Conservation (phyloP, 495 filamentous ascomycete species). For the Amorphotheca resinae region DNA sequence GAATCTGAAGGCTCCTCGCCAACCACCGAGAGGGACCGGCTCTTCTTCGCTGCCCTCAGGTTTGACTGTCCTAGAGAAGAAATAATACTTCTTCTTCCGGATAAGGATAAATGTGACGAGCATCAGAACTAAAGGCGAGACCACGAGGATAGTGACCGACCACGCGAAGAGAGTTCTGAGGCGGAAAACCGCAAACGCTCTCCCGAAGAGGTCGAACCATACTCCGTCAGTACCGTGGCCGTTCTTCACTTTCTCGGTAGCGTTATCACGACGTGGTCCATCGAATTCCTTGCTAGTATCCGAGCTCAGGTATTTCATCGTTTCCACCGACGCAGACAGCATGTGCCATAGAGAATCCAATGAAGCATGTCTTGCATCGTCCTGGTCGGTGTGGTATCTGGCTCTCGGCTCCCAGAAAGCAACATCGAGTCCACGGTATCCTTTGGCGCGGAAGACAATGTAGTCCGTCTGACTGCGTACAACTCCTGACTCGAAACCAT, state of each 20-base stretch:
- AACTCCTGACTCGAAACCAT: conserved; percentile 69
- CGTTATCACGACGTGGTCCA: conserved; percentile 42
- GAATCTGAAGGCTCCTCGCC: conserved; percentile 72
- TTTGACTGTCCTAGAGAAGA: conserved; percentile 52
- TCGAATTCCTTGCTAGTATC: conserved; percentile 54
- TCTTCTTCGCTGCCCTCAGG: conserved; percentile 44
- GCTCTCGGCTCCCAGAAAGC: conserved; percentile 79
- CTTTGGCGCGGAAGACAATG: conserved; percentile 67
- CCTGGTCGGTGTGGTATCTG: conserved; percentile 83
- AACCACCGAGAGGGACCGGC: conserved; percentile 57
- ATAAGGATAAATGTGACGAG: conserved; percentile 53
- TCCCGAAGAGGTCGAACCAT: conserved; percentile 92
- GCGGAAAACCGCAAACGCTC: conserved; percentile 62
- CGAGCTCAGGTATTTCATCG: conserved; percentile 54
- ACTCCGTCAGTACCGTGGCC: conserved; percentile 60
- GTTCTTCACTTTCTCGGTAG: conserved; percentile 46
- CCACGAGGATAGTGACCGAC: conserved; percentile 69
- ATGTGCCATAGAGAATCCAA: conserved; percentile 82
- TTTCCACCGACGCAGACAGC: conserved; percentile 68
- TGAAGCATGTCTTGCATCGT: conserved; percentile 69
- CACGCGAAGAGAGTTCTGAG: conserved; percentile 77
- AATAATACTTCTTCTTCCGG: conserved; percentile 64
- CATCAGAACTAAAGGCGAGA: conserved; percentile 59
- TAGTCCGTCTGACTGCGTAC: conserved; percentile 86
- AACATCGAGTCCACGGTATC: conserved; percentile 80